Evolutionary conservation across 768 basidiomycete species (phyloP), one percentile per base, ranked within the genome.

Genomic region (Trametes maxima): DNA sequence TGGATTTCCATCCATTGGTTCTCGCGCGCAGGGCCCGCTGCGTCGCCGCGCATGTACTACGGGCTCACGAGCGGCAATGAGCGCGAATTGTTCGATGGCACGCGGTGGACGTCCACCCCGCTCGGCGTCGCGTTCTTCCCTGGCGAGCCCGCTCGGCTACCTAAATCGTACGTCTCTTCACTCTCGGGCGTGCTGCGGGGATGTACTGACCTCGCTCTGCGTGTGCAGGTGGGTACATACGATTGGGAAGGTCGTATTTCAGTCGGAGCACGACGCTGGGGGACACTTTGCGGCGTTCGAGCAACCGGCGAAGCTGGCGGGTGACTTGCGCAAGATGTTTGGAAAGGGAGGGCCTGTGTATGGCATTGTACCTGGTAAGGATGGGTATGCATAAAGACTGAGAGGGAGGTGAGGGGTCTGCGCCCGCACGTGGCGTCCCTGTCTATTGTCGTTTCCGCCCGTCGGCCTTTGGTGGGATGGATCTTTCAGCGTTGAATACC

Each of bases 1-100:
- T 88, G 85, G 85, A 69, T 85, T 21, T 85, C 83, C 2, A 75
- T 85, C 12, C 85, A 82, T 66, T 81, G 77, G 75, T 85, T 87
- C 71, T 86, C 85, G 7, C 78, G 80, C 11, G 76, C 80, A 0
- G 85, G 85, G 0, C 85, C 87, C 6, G 77, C 84, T 2, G 83
- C 86, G 0, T 81, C 86, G 0, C 21, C 81, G 8, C 75, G 85
- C 13, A 85, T 86, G 19, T 88, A 87, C 69, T 86, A 81, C 65
- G 87, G 88, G 66, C 12, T 16, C 44, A 52, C 17, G 3, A 40
- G 14, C 33, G 57, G 55, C 2, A 5, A 36, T 7, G 22, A 42
- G 49, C 17, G 44, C n/a, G 36, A 57, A 13, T 25, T 17, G 14
- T 17, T 14, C 28, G 51, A 56, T 22, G 24, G 36, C 10, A 46